phyloP scores from a whole-genome alignment of 2,329 filamentous ascomycete genomes.

The Colletotrichum eremochloae region DNA sequence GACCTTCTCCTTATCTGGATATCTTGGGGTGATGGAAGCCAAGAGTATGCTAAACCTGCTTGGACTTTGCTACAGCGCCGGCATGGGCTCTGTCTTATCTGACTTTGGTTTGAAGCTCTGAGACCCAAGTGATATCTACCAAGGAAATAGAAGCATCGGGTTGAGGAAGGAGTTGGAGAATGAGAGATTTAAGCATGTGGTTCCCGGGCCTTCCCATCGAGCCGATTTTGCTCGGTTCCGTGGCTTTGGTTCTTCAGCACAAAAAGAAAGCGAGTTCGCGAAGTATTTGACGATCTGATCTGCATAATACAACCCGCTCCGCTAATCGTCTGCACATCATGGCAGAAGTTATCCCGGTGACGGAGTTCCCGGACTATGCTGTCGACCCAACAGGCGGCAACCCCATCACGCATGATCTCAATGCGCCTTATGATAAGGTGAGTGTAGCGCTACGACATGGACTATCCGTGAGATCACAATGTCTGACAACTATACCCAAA shows the following conservation, averaged over 20 bases:
- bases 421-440: conserved; percentile 59
- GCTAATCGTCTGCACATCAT: conserved; percentile 9
- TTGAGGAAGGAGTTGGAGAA: background rate
- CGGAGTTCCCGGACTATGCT: conserved; percentile 59
- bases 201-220: background rate
- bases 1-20: conserved; percentile 25
- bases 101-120: background rate
- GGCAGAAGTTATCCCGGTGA: conserved; percentile 41
- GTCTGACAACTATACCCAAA: background rate
- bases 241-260: conserved; percentile 1
- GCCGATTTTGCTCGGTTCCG: background rate
- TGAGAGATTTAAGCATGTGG: conserved; percentile 19
- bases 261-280: background rate
- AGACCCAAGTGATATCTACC: conserved; percentile 13
- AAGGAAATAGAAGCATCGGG: background rate
- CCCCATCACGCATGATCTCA: conserved; percentile 59
- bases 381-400: conserved; percentile 57
- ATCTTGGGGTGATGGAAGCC: conserved; percentile 11
- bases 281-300: background rate
- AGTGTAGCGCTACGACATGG: background rate
- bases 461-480: too few relatives aligned
- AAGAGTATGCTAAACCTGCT: conserved; percentile 27
- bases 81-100: conserved; percentile 29
- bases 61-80: conserved; percentile 9
- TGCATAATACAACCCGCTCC: background rate